These are phyloP conservation scores for Ceriops tagal DNA, from an alignment of 345 rosid genomes.

Conservation along the genomic window DNA sequence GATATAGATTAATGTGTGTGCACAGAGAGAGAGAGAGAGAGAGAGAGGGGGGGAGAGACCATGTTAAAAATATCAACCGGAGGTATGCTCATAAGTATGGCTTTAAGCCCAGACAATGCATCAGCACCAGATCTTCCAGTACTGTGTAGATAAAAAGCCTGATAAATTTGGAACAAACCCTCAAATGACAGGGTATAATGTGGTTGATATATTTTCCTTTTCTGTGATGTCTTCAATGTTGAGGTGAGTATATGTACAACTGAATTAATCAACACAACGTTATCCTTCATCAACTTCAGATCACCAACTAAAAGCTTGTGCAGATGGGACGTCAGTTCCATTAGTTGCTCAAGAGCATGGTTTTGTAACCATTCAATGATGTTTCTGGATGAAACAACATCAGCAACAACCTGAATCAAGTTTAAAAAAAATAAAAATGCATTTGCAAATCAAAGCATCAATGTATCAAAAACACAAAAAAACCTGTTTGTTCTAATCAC, in stretches of 20 bases:
- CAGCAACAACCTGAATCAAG: conserved; percentile 48
- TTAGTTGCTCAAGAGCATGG: conserved; percentile 69
- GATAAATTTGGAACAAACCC: conserved; percentile 57
- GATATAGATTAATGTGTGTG: neutral
- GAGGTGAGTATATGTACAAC: conserved; percentile 47
- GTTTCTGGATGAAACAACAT: conserved; percentile 47
- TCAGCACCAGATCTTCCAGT: conserved; percentile 29
- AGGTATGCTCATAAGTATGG: conserved; percentile 69
- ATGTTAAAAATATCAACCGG: conserved; percentile 47
- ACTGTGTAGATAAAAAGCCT: conserved; percentile 32
- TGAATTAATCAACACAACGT: conserved; percentile 34
- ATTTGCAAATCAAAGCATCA: neutral
- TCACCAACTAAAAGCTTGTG: conserved; percentile 51
- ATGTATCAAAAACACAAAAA: neutral
- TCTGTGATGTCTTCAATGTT: conserved; percentile 65
- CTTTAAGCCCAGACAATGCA: conserved; percentile 57
- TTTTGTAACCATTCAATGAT: conserved; percentile 69
- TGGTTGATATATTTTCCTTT: conserved; percentile 67
- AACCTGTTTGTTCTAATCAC: neutral
- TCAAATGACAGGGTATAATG: conserved; percentile 64
- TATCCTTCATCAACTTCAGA: conserved; percentile 39
- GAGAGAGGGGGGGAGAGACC: conserved; percentile 40
- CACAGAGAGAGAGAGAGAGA: neutral
- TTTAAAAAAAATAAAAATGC: conserved; percentile 10
- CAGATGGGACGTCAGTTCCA: conserved; percentile 60